Percentiles rank a stretch among this genome's conserved stretches.
These are phyloP conservation scores for Eucalyptus erythrocorys DNA, from an alignment of 345 rosid genomes.

Conservation along the genomic window DNA sequence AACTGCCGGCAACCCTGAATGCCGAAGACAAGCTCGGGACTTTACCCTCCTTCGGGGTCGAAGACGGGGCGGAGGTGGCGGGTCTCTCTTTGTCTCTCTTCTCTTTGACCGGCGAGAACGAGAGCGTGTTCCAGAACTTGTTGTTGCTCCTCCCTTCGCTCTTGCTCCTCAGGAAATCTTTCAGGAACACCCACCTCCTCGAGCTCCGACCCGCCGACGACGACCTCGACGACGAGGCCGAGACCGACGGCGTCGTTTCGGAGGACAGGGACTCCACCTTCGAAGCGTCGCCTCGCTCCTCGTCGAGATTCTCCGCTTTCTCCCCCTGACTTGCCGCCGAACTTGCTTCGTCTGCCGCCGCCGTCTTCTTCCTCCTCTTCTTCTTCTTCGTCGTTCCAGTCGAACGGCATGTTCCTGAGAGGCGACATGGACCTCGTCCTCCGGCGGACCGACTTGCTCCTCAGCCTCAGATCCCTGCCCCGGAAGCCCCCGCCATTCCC, in stretches of 20 bases:
- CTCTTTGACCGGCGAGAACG: constrained; percentile 57
- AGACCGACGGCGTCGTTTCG: constrained; percentile 24
- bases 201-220: constrained; percentile 92
- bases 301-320: not conserved
- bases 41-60: not conserved
- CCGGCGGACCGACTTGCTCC: constrained; percentile 58
- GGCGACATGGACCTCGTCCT: constrained; percentile 95
- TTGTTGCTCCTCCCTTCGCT: constrained; percentile 85
- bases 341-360: not conserved
- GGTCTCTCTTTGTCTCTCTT: constrained; percentile 11
- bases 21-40: not conserved
- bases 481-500: constrained; percentile 1
- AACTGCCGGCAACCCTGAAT: not conserved
- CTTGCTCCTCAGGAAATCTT: constrained; percentile 86
- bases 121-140: constrained; percentile 64
- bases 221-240: constrained; percentile 76
- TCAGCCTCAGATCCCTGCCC: constrained; percentile 62
- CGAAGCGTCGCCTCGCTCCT: not conserved
- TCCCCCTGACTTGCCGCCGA: not conserved
- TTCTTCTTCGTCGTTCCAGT: constrained; percentile 15
- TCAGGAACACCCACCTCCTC: constrained; percentile 81
- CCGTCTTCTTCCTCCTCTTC: not conserved
- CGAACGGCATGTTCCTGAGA: constrained; percentile 27
- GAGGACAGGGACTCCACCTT: not conserved
- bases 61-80: not conserved